Evolutionary conservation across 1,284 basidiomycete genomes (phyloP).

Genomic region (Coriolopsis trogii): DNA sequence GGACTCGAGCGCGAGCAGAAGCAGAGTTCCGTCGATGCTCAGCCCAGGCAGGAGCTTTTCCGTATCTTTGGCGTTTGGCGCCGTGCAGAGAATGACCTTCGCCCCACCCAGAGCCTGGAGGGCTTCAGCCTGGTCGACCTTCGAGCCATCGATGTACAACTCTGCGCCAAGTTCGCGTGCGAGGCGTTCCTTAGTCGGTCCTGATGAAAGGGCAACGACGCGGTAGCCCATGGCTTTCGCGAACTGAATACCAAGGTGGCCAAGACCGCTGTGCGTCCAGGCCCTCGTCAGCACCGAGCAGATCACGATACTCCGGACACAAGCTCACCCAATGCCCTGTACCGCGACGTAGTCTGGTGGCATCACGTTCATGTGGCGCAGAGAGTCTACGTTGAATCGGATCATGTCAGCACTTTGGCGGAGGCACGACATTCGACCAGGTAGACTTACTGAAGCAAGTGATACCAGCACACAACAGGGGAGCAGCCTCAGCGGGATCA

Average conservation of each 20-base stretch:
- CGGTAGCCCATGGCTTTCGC: slow-evolving; percentile 33
- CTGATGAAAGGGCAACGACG: slow-evolving; percentile 33
- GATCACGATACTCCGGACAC: no score
- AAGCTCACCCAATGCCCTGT: slow-evolving; percentile 39
- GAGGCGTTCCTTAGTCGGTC: slow-evolving; percentile 30
- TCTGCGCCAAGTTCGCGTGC: slow-evolving; percentile 32
- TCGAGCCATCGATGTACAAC: slow-evolving; percentile 32
- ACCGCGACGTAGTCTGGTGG: slow-evolving; percentile 33
- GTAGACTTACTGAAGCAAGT: slow-evolving; percentile 27
- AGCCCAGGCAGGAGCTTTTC: slow-evolving; percentile 26
- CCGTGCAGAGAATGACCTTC: slow-evolving; percentile 33
- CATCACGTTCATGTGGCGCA: slow-evolving; percentile 27
- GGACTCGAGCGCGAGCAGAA: slow-evolving; percentile 22
- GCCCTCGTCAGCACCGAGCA: no score
- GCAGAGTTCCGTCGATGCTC: slow-evolving; percentile 25
- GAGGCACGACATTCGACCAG: not conserved
- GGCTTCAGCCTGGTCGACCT: slow-evolving; percentile 26
- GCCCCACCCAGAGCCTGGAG: slow-evolving; percentile 33
- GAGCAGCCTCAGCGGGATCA: slow-evolving; percentile 76
- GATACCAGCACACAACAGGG: slow-evolving; percentile 74
- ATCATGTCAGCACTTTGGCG: not conserved
- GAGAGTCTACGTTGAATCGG: slow-evolving; percentile 22
- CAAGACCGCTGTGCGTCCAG: slow-evolving; percentile 29
- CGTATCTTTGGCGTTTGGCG: slow-evolving; percentile 25
- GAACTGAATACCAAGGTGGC: slow-evolving; percentile 37